Base-by-base conservation (phyloP, 108 stramenopile species). In the Licmophora abbreviata region DNA sequence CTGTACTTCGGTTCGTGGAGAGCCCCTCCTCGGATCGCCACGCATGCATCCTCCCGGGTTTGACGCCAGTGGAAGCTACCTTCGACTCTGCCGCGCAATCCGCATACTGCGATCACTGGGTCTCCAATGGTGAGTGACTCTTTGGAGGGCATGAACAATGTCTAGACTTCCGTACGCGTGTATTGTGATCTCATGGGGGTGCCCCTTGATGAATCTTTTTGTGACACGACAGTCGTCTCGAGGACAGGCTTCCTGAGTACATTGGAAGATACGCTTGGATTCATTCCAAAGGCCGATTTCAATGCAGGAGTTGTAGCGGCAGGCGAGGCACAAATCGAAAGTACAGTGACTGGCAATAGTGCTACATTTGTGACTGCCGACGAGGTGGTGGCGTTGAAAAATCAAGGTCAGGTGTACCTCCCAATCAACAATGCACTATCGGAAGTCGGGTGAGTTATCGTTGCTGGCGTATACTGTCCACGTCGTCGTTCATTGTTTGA, bases 261-360 rank as follows among this genome's bases (percentile, higher is more conserved):
- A 5, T 64, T 93, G 14, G 55, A 85, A 24, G 92, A 93, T 40
- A 81, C 81, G 0, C 61, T 93, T 0, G 76, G 71, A 7, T 93
- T 93, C 53, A 71, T 73, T 0, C 75, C 87, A 23, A 90, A 83
- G 66, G 81, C 81, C 12, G 92, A 93, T 70, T 93, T 93, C 64
- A 93, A 93, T 69, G 92, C 92, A 1, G 92, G 87, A 1, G 92
- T 88, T 9, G 87, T 93, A 0, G 92, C 92, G 2, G 92, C 92
- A 7, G 92, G 92, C 30, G 87, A 88, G 48, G 87, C 92, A 1
- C 87, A 89, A 50, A 93, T 93, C 60, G 92, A 93, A 48, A 72
- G 69, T 51, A 93, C 92, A 11, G 92, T 93, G 14, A 85, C 83
- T 7, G 92, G 92, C 7, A 93, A 93, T 59, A 49, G 47, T 24